Conservation (phyloP, 257 asterid genomes). For the Plantago ovata region DNA sequence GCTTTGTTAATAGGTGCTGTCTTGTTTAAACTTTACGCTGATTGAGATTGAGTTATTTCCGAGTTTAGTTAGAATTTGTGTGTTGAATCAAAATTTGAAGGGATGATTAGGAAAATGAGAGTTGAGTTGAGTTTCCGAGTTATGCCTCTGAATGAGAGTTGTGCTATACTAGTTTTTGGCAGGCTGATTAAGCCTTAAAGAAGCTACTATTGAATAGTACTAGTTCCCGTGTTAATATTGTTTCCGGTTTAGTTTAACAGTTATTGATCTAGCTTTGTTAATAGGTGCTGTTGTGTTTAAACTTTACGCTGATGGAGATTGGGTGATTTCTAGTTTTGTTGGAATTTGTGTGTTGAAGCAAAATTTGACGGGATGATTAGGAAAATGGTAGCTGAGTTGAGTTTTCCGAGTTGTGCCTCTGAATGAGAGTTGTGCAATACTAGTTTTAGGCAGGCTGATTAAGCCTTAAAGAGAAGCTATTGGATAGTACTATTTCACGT, state of each 20-base stretch:
- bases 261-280: too few species aligned
- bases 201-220: background rate
- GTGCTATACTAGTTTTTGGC: background rate
- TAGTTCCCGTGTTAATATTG: background rate
- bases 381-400: background rate
- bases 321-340: background rate
- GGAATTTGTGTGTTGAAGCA: background rate
- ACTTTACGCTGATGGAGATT: too few species aligned
- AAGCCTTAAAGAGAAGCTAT: background rate
- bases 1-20: too few species aligned
- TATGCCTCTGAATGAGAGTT: background rate
- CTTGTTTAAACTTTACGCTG: too few species aligned
- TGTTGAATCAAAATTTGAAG: background rate
- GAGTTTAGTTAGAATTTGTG: background rate
- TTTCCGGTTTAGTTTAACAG: too few species aligned
- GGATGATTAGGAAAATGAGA: background rate
- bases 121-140: background rate
- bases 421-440: background rate
- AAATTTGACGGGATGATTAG: background rate
- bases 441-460: background rate
- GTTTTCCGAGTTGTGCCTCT: background rate
- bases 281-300: too few species aligned
- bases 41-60: too few species aligned
- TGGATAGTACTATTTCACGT: background rate
- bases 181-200: background rate